Percentiles rank a stretch among this genome's conserved stretches.
These are phyloP conservation scores for Elaeis guineensis DNA, from an alignment of 176 grass and related monocot genomes.

Conservation along the genomic window DNA sequence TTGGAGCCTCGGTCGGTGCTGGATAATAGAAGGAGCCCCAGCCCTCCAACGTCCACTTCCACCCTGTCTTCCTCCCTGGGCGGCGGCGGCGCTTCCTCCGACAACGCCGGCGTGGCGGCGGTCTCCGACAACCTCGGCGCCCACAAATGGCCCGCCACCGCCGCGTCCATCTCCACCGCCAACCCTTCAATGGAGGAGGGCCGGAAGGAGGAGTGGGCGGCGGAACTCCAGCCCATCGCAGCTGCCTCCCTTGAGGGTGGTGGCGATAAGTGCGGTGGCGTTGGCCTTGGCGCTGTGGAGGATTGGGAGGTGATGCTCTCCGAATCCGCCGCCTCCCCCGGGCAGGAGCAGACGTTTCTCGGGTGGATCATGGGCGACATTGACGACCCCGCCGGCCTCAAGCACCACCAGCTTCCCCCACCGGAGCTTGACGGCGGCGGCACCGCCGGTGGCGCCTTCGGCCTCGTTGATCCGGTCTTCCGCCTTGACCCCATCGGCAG, in stretches of 20 bases:
- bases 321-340: constrained; percentile 14
- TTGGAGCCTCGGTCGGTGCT: constrained; percentile 79
- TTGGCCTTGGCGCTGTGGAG: no score
- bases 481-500: constrained; percentile 7
- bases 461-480: constrained; percentile 8
- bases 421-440: no score
- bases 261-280: no score
- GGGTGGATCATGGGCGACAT: constrained; percentile 36
- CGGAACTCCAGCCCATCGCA: no score
- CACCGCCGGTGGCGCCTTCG: constrained; percentile 14
- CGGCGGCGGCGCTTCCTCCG: constrained; percentile 23
- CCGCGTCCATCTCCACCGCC: neutral
- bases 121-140: constrained; percentile 14
- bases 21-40: constrained; percentile 76
- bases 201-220: no score
- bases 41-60: constrained; percentile 50
- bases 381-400: neutral
- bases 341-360: constrained; percentile 26
- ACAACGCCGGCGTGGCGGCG: constrained; percentile 11
- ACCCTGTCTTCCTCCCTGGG: constrained; percentile 83
- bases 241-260: no score
- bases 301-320: constrained; percentile 13
- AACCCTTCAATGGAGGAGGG: no score
- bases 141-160: constrained; percentile 16
- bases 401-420: no score